Evolutionary conservation across 2,329 filamentous ascomycete species (phyloP), one percentile per base, ranked within the genome.

Genomic region (Trichoderma brevicompactum): DNA sequence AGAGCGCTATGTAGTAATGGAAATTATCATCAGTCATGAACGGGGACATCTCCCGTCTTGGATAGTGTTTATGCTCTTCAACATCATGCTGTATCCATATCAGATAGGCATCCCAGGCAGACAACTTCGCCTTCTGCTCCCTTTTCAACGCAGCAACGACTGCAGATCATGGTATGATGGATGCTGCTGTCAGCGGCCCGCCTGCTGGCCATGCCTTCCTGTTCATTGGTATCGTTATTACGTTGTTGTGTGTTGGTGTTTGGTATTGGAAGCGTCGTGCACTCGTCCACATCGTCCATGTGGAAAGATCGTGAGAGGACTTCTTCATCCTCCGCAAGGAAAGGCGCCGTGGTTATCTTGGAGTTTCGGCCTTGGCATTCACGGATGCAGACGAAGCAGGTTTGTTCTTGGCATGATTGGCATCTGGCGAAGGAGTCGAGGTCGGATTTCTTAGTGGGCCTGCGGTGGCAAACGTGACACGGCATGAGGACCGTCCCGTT

Each of bases 371-470:
- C 84, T 12, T 83, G 78, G 70, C 89, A 92, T 69, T 86, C 79
- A 32, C 89, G 79, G 50, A 90, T 84, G 73, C 89, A 92, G n/a
- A 92, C 81, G 71, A 85, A 91, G 73, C 89, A 92, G 0, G 88
- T 85, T 48, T 87, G 81, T 68, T 84, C 79, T 9, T 81, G 79
- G 72, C 89, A 92, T 13, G 84, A 82, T 69, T 84, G 78, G 73
- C 89, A 92, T 70, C 87, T 81, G 53, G 87, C 83, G 72, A 87
- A 91, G 9, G 84, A 85, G 74, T 90, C 87, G 40, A 91, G 81
- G 65, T 91, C 87, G 6, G 82, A 82, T 73, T 85, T 89, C 69
- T 86, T 86, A 60, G 82, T 88, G 1, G 89, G 89, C 62, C 84
- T 83, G 48, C 87, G 84, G 70, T 85, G 84, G 79, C 89, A 92